Evolutionary conservation across 805 yeast species (phyloP).

Genomic region (Saccharomyces paradoxus): DNA sequence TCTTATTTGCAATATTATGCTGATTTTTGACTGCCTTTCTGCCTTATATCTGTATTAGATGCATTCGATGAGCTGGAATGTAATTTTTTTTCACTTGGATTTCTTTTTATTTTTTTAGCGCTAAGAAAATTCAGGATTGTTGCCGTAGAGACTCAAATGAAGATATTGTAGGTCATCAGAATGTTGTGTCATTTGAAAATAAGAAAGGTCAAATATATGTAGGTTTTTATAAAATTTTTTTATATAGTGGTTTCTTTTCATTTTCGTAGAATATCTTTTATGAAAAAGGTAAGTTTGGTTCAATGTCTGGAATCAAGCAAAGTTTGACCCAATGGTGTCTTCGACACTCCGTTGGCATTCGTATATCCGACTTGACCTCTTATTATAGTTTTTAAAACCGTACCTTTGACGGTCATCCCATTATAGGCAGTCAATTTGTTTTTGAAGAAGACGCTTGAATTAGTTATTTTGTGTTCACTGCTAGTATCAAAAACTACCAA

Average conservation of each 20-base stretch:
- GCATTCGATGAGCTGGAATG: slow-evolving; percentile 1
- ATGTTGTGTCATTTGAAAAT: background rate
- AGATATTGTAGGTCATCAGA: background rate
- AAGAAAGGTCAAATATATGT: background rate
- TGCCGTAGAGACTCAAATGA: background rate
- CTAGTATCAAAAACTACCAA: slow-evolving; percentile 71
- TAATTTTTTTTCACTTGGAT: background rate
- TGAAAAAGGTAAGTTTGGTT: background rate
- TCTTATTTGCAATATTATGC: background rate
- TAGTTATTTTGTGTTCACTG: slow-evolving; percentile 40
- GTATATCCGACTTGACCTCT: slow-evolving; percentile 68
- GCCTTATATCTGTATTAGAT: background rate
- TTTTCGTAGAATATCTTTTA: background rate
- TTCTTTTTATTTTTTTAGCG: background rate
- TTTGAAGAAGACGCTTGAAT: slow-evolving; percentile 58
- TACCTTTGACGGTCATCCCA: slow-evolving; percentile 60
- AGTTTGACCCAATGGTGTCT: slow-evolving; percentile 49
- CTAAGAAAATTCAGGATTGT: background rate
- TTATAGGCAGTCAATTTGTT: slow-evolving; percentile 85
- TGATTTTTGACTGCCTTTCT: background rate
- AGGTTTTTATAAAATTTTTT: background rate
- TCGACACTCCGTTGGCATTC: slow-evolving; percentile 42
- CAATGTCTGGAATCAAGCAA: background rate
- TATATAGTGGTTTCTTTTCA: background rate
- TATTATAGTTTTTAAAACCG: slow-evolving; percentile 70